Evolutionary conservation across 2,329 filamentous ascomycete genomes (phyloP), one percentile per base, ranked within the genome.

Genomic region (Penicillium rolfsii): DNA sequence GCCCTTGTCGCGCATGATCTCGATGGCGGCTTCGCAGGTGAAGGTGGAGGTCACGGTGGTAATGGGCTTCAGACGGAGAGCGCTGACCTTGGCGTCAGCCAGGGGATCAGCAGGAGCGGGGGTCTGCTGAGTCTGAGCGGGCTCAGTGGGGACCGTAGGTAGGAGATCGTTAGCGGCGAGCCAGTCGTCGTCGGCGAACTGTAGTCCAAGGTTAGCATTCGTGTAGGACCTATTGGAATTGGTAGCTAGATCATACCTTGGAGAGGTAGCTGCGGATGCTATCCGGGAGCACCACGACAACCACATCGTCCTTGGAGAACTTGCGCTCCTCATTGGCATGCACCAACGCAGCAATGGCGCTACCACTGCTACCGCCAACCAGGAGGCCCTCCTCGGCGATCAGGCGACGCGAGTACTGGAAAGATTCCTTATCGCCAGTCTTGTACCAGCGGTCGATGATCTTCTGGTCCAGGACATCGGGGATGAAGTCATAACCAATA

Each of bases 121-220:
- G 1, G 73, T 59, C 40, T 74, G 64, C 8, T 75, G 58, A 14
- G 67, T 61, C 16, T 74, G 66, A 28, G 71, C 67, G 5, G 68
- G 60, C 19, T 75, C 76, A 53, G 74, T 82, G 63, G 80, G 85
- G 55, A 81, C 86, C 65, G 80, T 84, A 41, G 91, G 87, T 28
- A 98, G 85, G 26, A 99, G 91, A 75, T 94, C 90, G 80, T 99
- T 99, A 65, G 95, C 95, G 12, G 93, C 93, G 58, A 99, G 88
- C 96, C 95, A 99, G 82, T 98, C 95, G 74, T 99, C 96, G 75
- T 99, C 95, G 67, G 93, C 93, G 75, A 99, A 99, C 85, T 85
- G 45, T 7, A 55, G 19, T 24, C 24, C 1, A 48, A 3, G n/a
- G 26, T 48, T 48, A 48, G 45, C 45, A 48, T 30, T 30, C 9